These are phyloP conservation scores for Hirsutella thompsonii DNA, from an alignment of 2,329 filamentous ascomycete genomes.

Conservation along the genomic window DNA sequence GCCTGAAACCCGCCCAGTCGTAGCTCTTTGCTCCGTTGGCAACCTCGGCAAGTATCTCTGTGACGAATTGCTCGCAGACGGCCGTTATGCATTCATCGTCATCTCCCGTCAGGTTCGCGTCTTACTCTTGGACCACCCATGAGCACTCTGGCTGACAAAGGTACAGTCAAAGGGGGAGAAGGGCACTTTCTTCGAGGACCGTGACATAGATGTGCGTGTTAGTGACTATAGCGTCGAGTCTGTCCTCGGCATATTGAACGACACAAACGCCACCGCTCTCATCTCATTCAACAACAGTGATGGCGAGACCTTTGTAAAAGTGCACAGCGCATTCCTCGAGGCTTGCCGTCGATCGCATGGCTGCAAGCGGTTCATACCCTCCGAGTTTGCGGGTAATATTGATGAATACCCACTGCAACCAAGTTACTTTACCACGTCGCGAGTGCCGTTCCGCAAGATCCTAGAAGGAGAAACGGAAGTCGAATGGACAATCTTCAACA, in stretches of 20 bases:
- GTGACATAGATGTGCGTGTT: background rate
- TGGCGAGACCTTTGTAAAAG: background rate
- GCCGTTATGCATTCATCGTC: background rate
- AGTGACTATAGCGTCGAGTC: background rate
- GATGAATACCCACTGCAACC: background rate
- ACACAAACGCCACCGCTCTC: background rate
- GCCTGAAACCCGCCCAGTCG: background rate
- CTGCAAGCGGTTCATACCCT: slow-evolving; percentile 1
- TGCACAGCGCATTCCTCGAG: background rate
- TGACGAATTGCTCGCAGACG: background rate
- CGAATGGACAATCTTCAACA: slow-evolving; percentile 1
- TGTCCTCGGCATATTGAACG: background rate
- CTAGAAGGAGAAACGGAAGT: background rate
- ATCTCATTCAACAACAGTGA: slow-evolving; percentile 1
- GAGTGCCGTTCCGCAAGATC: slow-evolving; percentile 1
- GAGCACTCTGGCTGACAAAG: background rate
- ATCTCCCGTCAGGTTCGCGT: slow-evolving; percentile 1
- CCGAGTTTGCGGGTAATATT: slow-evolving; percentile 1
- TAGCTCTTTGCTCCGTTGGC: background rate
- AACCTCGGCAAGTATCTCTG: slow-evolving; percentile 1
- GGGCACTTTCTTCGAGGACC: background rate
- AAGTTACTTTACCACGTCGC: background rate
- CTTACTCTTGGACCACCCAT: background rate
- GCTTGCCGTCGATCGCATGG: background rate
- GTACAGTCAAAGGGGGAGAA: background rate